phyloP scores from a whole-genome alignment of 371 early-diverging fungal species.

The Aphelidium insulamus region DNA sequence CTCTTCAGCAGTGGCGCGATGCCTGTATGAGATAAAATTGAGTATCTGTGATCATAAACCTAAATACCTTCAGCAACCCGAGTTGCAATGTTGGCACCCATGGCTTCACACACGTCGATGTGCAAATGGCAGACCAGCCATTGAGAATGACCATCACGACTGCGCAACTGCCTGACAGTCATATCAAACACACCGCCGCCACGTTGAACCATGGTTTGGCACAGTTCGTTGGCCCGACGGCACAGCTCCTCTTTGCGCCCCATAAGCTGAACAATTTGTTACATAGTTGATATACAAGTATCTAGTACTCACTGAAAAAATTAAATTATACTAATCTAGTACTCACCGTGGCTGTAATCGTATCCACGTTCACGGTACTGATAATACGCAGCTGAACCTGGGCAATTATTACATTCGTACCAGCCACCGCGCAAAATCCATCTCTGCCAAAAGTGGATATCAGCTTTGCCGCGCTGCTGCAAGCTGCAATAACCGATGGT shows the following conservation, averaged over 20 bases:
- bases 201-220: constrained; percentile 26
- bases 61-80: constrained; percentile 37
- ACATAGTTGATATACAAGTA: too few relatives aligned
- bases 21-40: too few relatives aligned
- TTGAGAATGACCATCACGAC: constrained; percentile 7
- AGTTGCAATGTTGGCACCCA: constrained; percentile 42
- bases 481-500: constrained; percentile 43
- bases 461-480: constrained; percentile 41
- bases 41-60: too few relatives aligned
- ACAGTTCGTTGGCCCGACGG: constrained; percentile 24
- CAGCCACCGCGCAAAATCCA: constrained; percentile 26
- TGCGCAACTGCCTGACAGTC: constrained; percentile 15
- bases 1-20: background rate
- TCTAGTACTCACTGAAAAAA: too few relatives aligned
- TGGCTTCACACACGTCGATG: constrained; percentile 43
- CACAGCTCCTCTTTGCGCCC: constrained; percentile 10
- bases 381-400: constrained; percentile 32
- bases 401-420: constrained; percentile 31
- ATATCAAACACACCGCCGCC: constrained; percentile 38
- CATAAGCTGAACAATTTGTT: constrained; percentile 4
- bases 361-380: constrained; percentile 10
- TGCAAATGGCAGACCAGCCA: constrained; percentile 42
- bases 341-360: constrained; percentile 9
- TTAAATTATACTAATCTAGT: too few relatives aligned
- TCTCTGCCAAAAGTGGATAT: constrained; percentile 10